phyloP scores from a whole-genome alignment of 202 grass and related monocot genomes.

The Setaria italica region DNA sequence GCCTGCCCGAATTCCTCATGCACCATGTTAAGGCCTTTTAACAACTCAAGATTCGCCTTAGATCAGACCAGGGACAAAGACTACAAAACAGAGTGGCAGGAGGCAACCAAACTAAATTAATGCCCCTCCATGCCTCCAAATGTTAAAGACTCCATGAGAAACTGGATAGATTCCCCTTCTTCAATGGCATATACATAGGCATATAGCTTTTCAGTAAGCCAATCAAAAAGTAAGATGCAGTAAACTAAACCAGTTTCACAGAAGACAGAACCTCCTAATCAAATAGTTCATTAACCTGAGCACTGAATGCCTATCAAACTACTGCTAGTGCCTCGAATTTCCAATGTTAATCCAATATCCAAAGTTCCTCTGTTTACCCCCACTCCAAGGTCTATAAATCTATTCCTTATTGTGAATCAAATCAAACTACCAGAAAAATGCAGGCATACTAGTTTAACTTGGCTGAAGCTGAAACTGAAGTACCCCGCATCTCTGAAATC shows the following conservation, averaged over 20 bases:
- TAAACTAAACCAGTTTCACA: not conserved
- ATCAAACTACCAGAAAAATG: not conserved
- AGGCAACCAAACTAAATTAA: not conserved
- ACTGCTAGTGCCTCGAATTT: not conserved
- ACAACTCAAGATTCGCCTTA: not conserved
- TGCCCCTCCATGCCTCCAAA: not conserved
- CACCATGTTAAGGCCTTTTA: not conserved
- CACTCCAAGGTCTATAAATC: not conserved
- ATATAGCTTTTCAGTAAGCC: not conserved
- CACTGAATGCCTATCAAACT: not conserved
- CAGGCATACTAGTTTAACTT: not conserved
- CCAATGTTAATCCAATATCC: not conserved
- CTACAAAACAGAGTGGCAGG: not conserved
- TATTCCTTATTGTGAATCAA: not conserved
- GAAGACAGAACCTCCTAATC: not conserved
- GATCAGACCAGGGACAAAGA: not conserved
- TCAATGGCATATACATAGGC: not conserved
- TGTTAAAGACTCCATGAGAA: not conserved
- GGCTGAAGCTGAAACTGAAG: not conserved
- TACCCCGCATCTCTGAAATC: not conserved
- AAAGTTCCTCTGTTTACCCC: not conserved
- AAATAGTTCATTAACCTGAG: not conserved
- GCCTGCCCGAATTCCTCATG: not conserved
- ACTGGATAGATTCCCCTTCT: not conserved
- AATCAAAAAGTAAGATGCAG: not conserved